Percentiles rank a stretch among this genome's conserved stretches.
phyloP scores from a whole-genome alignment of 2,329 filamentous ascomycete species.

The Tolypocladium inflatum region DNA sequence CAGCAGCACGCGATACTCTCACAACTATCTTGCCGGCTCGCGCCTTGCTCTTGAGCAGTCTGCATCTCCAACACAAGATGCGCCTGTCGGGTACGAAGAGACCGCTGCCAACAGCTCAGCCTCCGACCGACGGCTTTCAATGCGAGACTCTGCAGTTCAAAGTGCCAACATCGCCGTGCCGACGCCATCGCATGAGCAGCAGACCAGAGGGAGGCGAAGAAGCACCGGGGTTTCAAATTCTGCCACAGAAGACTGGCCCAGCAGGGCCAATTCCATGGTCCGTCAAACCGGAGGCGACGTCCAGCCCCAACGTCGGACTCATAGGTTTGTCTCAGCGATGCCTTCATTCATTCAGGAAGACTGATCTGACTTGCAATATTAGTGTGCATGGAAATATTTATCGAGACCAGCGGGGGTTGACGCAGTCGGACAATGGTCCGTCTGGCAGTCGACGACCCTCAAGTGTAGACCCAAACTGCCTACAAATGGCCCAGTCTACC shows the following conservation, averaged over 20 bases:
- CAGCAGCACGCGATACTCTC: conserved; percentile 16
- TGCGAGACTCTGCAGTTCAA: not conserved
- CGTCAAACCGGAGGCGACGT: not conserved
- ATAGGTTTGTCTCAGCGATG: conserved; percentile 5
- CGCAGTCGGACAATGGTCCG: not conserved
- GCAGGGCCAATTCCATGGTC: conserved; percentile 4
- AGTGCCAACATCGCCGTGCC: not conserved
- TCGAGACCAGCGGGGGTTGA: not conserved
- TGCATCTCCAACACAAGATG: not conserved
- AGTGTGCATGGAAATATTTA: not conserved
- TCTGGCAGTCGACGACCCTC: not conserved
- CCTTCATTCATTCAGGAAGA: not conserved
- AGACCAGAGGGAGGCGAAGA: not conserved
- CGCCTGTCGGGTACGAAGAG: not conserved
- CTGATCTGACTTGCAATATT: not conserved
- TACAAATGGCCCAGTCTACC: not conserved
- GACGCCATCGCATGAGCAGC: not conserved
- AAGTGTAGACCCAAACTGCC: not conserved
- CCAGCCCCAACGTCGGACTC: conserved; percentile 4
- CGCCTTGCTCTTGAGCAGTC: conserved; percentile 2
- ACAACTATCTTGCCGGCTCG: conserved; percentile 20
- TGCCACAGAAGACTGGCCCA: not conserved
- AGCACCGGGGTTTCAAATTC: not conserved
- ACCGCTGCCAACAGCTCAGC: not conserved
- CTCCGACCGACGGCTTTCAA: not conserved